Evolutionary conservation across 768 basidiomycete genomes (phyloP).

Genomic region (Albatrellus ellisii): DNA sequence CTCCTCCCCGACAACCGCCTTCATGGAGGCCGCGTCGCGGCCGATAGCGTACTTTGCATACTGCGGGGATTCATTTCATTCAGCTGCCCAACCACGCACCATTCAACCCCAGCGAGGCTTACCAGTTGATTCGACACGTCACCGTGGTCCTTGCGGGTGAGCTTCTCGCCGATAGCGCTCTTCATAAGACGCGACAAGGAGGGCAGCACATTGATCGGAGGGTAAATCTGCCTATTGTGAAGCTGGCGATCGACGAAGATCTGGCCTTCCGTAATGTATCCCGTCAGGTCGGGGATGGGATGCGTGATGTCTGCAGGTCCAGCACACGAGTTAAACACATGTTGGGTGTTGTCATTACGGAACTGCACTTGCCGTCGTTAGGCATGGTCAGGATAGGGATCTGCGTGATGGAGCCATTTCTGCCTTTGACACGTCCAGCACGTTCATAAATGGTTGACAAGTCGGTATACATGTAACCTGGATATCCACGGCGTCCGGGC

Average conservation of each 20-base stretch:
- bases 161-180: conserved; percentile 94
- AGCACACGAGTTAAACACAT: conserved; percentile 1
- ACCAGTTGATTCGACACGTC: conserved; percentile 99
- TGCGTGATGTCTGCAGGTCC: conserved; percentile 85
- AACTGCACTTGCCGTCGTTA: conserved; percentile 68
- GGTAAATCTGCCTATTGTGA: conserved; percentile 95
- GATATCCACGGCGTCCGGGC: conserved; percentile 97
- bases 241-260: conserved; percentile 97
- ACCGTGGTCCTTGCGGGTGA: conserved; percentile 96
- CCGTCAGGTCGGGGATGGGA: conserved; percentile 98
- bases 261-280: conserved; percentile 99
- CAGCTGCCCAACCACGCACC: conserved; percentile 13
- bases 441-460: conserved; percentile 99
- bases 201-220: conserved; percentile 97
- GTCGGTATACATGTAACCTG: conserved; percentile 98
- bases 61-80: conserved; percentile 25
- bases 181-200: conserved; percentile 99
- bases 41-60: conserved; percentile 99
- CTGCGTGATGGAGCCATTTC: conserved; percentile 98
- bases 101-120: conserved; percentile 19
- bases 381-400: conserved; percentile 99
- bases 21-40: conserved; percentile 95
- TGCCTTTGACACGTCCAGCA: conserved; percentile 93
- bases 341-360: conserved; percentile 4
- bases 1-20: conserved; percentile 98